Evolutionary conservation across 78 protist genomes (phyloP).

Genomic region (Bigelowiella natans): DNA sequence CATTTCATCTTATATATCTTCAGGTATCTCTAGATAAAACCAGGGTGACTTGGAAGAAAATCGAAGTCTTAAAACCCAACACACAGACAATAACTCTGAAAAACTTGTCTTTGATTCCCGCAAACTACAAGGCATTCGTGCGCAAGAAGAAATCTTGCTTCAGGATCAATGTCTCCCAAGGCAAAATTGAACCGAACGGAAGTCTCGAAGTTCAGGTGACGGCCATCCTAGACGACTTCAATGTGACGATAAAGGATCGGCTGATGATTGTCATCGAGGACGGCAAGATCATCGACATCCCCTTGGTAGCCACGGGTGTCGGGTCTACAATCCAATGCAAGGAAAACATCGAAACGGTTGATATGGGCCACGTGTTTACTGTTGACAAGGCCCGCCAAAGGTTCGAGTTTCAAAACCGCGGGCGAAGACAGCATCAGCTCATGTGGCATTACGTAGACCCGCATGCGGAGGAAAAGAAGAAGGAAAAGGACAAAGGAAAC

Average conservation of each 20-base stretch:
- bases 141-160: slow-evolving; percentile 19
- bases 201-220: background rate
- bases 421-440: slow-evolving; percentile 25
- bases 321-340: slow-evolving; percentile 34
- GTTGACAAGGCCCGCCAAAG: background rate
- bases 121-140: slow-evolving; percentile 21
- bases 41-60: background rate
- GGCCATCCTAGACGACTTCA: slow-evolving; percentile 34
- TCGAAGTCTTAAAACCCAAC: background rate
- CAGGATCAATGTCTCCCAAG: background rate
- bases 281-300: background rate
- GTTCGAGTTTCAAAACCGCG: slow-evolving; percentile 34
- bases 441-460: slow-evolving; percentile 13
- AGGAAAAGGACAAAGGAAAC: background rate
- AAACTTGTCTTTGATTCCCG: slow-evolving; percentile 46
- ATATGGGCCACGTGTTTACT: slow-evolving; percentile 40
- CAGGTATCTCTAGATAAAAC: background rate
- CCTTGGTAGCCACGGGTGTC: slow-evolving; percentile 36
- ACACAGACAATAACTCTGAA: background rate
- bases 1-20: too few relatives aligned
- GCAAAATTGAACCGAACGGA: background rate
- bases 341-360: background rate
- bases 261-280: slow-evolving; percentile 13
- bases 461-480: background rate
- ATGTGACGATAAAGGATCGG: slow-evolving; percentile 24